These are phyloP conservation scores for Candida orba DNA, from an alignment of 805 yeast genomes.

Conservation along the genomic window DNA sequence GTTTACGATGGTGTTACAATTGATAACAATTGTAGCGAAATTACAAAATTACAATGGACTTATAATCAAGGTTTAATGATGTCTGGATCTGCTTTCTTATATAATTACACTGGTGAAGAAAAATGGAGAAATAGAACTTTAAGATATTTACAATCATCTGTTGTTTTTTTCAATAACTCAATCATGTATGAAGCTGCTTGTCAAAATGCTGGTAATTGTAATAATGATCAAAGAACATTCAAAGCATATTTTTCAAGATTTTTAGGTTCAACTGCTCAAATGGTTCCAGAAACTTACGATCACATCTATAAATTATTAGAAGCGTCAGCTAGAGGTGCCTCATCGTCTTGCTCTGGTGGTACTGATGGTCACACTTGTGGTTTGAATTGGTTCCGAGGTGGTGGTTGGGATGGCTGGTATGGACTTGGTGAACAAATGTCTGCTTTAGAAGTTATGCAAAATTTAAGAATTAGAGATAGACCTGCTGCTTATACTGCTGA, in stretches of 20 bases:
- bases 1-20: constrained; percentile 60
- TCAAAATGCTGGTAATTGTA: constrained; percentile 48
- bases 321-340: constrained; percentile 63
- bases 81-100: constrained; percentile 63
- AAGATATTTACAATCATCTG: constrained; percentile 38
- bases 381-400: constrained; percentile 48
- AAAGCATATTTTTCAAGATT: constrained; percentile 63
- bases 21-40: constrained; percentile 40
- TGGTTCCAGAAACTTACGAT: constrained; percentile 49
- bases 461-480: constrained; percentile 27
- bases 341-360: constrained; percentile 75
- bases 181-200: constrained; percentile 71
- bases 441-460: constrained; percentile 55
- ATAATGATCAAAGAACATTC: constrained; percentile 70
- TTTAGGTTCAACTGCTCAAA: constrained; percentile 52
- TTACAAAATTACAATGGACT: constrained; percentile 59
- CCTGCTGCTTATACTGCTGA: constrained; percentile 52
- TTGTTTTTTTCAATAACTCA: constrained; percentile 49
- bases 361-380: constrained; percentile 80
- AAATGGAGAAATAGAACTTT: constrained; percentile 52
- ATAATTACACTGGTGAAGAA: constrained; percentile 51
- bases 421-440: constrained; percentile 85
- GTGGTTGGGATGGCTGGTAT: constrained; percentile 56
- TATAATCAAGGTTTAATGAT: constrained; percentile 67
- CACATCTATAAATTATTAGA: constrained; percentile 39